phyloP scores from a whole-genome alignment of 305 asterid genomes.

The Euphrasia arctica region DNA sequence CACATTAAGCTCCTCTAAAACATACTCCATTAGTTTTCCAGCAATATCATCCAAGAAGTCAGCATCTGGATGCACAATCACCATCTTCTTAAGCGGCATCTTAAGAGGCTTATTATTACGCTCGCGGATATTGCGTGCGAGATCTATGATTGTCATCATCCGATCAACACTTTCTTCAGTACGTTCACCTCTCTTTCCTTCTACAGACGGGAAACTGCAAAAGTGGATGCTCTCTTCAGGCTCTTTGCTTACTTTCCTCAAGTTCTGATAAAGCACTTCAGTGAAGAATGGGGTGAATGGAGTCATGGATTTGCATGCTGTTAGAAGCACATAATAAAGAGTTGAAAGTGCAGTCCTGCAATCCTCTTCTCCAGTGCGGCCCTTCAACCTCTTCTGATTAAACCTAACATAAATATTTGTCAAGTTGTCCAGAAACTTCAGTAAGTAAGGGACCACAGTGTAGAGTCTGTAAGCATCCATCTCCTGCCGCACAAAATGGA shows the following conservation, averaged over 20 bases:
- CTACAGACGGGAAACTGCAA: conserved; percentile 81
- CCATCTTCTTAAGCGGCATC: conserved; percentile 87
- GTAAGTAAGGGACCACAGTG: conserved; percentile 90
- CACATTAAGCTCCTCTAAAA: conserved; percentile 89
- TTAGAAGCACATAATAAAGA: conserved; percentile 80
- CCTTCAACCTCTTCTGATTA: conserved; percentile 90
- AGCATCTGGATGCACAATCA: conserved; percentile 88
- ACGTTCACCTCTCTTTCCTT: conserved; percentile 86
- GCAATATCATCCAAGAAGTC: conserved; percentile 80
- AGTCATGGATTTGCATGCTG: conserved; percentile 96
- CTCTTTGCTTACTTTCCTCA: conserved; percentile 59
- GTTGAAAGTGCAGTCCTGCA: conserved; percentile 94
- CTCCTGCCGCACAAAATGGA: conserved; percentile 90
- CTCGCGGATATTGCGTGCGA: conserved; percentile 94
- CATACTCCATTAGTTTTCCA: conserved; percentile 76
- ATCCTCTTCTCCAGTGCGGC: conserved; percentile 90
- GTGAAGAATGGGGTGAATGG: conserved; percentile 96
- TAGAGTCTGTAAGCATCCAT: conserved; percentile 95
- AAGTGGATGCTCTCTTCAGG: conserved; percentile 95
- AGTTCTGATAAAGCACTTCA: conserved; percentile 86
- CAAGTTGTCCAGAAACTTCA: conserved; percentile 82
- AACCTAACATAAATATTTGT: conserved; percentile 93
- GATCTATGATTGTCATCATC: conserved; percentile 90
- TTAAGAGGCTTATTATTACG: conserved; percentile 91
- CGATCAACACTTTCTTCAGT: conserved; percentile 87